Percentiles rank a stretch among this genome's conserved stretches.
Evolutionary conservation across 2,329 filamentous ascomycete genomes (phyloP).

Genomic region (Monosporascus sp.): DNA sequence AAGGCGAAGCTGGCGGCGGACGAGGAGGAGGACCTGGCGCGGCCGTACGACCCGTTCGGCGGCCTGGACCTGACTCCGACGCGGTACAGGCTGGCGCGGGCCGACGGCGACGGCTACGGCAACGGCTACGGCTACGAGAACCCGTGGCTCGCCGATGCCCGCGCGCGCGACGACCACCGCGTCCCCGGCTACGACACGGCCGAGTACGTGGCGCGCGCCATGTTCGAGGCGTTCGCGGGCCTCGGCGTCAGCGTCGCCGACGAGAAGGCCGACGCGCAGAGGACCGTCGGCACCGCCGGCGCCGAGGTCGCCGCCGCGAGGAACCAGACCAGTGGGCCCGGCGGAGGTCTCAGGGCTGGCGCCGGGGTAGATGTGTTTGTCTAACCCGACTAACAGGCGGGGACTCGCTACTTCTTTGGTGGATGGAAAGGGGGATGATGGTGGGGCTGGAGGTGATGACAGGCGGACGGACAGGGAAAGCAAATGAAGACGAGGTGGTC

Average conservation of each 20-base stretch:
- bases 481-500: too few species aligned
- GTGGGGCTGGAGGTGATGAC: not conserved
- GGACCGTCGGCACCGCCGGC: conserved; percentile 26
- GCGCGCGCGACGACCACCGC: conserved; percentile 58
- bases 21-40: conserved; percentile 56
- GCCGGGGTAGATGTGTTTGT: conserved; percentile 30
- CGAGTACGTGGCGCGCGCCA: conserved; percentile 74
- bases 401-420: not conserved
- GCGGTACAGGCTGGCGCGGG: conserved; percentile 59
- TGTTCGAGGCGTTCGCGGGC: conserved; percentile 88
- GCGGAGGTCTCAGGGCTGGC: conserved; percentile 44
- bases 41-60: conserved; percentile 84
- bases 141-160: conserved; percentile 63
- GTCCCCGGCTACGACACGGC: conserved; percentile 79
- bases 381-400: not conserved
- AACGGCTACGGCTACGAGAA: conserved; percentile 67
- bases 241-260: conserved; percentile 83
- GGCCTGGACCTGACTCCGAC: conserved; percentile 60
- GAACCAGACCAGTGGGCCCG: conserved; percentile 20
- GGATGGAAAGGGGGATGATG: conserved; percentile 1
- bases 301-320: conserved; percentile 31
- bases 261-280: conserved; percentile 49
- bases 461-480: too few species aligned
- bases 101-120: conserved; percentile 39
- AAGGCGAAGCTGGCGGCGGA: conserved; percentile 40